These are phyloP conservation scores for Penicillium taxi DNA, from an alignment of 495 filamentous ascomycete species.

Conservation along the genomic window DNA sequence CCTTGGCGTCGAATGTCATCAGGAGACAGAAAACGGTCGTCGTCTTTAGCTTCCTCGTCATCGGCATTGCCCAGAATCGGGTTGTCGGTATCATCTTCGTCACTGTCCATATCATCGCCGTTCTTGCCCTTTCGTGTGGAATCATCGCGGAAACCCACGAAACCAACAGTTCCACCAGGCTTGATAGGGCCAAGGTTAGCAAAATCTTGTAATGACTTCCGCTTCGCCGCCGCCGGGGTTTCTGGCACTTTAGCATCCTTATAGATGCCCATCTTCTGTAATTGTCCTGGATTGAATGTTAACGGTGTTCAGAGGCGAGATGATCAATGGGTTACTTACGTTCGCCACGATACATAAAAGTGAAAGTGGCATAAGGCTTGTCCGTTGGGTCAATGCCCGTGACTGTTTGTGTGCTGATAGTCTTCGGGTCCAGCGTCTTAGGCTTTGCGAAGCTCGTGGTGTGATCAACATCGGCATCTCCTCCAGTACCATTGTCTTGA, in stretches of 20 bases:
- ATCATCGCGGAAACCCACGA: slow-evolving; percentile 81
- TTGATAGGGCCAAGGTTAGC: slow-evolving; percentile 77
- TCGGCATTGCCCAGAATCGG: slow-evolving; percentile 54
- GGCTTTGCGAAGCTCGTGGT: slow-evolving; percentile 98
- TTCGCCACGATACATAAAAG: slow-evolving; percentile 95
- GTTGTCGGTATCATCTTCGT: slow-evolving; percentile 52
- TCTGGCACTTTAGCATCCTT: slow-evolving; percentile 51
- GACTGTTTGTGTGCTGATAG: slow-evolving; percentile 95
- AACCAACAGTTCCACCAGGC: slow-evolving; percentile 75
- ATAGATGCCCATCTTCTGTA: slow-evolving; percentile 88
- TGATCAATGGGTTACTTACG: slow-evolving; percentile 49
- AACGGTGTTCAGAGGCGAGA: slow-evolving; percentile 6
- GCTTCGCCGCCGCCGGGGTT: slow-evolving; percentile 53
- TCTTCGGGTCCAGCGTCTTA: slow-evolving; percentile 92
- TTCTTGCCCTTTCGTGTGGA: slow-evolving; percentile 45
- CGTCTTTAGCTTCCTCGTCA: slow-evolving; percentile 66
- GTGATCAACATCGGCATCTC: slow-evolving; percentile 76
- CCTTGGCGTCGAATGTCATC: slow-evolving; percentile 80
- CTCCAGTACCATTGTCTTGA: slow-evolving; percentile 34
- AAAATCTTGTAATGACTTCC: slow-evolving; percentile 76
- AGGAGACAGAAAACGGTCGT: slow-evolving; percentile 50
- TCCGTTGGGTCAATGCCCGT: slow-evolving; percentile 96
- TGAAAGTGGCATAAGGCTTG: slow-evolving; percentile 92
- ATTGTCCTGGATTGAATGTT: slow-evolving; percentile 56
- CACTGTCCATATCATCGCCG: slow-evolving; percentile 54